Evolutionary conservation across 371 early-diverging fungal genomes (phyloP).

Genomic region (Rhizomucor miehei): DNA sequence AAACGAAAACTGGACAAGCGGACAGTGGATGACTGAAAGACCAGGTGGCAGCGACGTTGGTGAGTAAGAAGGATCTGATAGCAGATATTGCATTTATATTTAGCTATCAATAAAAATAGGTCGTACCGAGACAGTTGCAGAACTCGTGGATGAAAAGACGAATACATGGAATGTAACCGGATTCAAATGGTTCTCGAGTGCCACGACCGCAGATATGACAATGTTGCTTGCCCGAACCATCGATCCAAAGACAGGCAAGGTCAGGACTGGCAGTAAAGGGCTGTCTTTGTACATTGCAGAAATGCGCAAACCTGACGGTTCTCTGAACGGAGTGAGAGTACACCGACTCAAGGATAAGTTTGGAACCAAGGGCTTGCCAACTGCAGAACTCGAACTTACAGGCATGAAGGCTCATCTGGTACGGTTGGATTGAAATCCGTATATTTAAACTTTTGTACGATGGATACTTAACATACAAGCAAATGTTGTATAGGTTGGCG

Average conservation of each 20-base stretch:
- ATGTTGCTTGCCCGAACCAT: conserved; percentile 62
- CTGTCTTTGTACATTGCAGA: conserved; percentile 61
- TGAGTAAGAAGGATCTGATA: too few relatives aligned
- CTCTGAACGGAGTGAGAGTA: conserved; percentile 59
- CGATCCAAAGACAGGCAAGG: conserved; percentile 37
- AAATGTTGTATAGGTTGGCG: conserved; percentile 30
- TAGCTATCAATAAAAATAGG: conserved; percentile 1
- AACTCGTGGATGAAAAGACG: conserved; percentile 27
- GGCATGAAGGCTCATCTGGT: conserved; percentile 59
- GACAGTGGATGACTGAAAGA: conserved; percentile 80
- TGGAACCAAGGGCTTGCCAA: conserved; percentile 68
- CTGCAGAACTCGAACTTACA: conserved; percentile 65
- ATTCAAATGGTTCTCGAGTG: conserved; percentile 75
- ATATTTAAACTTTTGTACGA: too few relatives aligned
- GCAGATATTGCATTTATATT: neutral
- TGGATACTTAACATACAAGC: too few relatives aligned
- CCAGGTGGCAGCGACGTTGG: conserved; percentile 67
- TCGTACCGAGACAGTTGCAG: conserved; percentile 52
- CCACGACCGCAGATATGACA: conserved; percentile 67
- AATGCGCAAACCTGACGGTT: conserved; percentile 52
- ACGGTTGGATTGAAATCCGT: neutral
- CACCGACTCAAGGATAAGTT: conserved; percentile 67
- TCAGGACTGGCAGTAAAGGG: conserved; percentile 48
- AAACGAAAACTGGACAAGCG: conserved; percentile 54
- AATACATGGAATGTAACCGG: conserved; percentile 57